phyloP scores from a whole-genome alignment of 257 asterid genomes.

The Fraxinus americana region DNA sequence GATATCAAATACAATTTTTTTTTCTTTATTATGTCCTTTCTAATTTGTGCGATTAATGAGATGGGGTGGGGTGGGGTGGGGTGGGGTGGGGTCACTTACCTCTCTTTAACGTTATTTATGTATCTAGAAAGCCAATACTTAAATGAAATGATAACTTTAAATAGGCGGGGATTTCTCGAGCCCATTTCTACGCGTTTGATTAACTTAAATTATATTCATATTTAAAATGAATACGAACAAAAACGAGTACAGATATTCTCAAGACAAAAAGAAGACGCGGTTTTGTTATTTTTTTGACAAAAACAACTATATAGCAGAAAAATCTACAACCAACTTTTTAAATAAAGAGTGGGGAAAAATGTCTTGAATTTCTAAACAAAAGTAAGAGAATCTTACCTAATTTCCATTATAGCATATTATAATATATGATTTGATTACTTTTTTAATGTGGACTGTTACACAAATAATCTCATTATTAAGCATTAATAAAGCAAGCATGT shows the following conservation, averaged over 20 bases:
- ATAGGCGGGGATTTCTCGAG: constrained; percentile 41
- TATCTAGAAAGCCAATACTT: background rate
- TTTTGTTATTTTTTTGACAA: background rate
- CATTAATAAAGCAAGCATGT: constrained; percentile 21
- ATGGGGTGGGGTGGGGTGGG: too few species aligned
- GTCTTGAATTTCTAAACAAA: constrained; percentile 32
- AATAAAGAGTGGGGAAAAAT: background rate
- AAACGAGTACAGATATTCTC: constrained; percentile 31
- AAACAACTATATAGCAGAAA: constrained; percentile 9
- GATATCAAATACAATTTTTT: too few species aligned
- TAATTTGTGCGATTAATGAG: too few species aligned
- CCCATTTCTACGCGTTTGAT: constrained; percentile 32
- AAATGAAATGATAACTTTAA: background rate
- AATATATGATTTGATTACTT: too few species aligned
- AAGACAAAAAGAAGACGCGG: constrained; percentile 23
- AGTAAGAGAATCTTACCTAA: constrained; percentile 35
- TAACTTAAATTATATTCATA: too few species aligned
- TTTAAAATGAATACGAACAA: too few species aligned
- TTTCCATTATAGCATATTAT: constrained; percentile 19
- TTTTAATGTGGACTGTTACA: constrained; percentile 8
- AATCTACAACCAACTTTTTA: constrained; percentile 17
- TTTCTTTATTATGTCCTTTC: too few species aligned
- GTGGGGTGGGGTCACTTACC: background rate
- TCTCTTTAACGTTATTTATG: background rate
- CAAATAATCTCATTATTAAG: constrained; percentile 31